Conservation (phyloP, 1,284 basidiomycete genomes). For the Cutaneotrichosporon mucoides region DNA sequence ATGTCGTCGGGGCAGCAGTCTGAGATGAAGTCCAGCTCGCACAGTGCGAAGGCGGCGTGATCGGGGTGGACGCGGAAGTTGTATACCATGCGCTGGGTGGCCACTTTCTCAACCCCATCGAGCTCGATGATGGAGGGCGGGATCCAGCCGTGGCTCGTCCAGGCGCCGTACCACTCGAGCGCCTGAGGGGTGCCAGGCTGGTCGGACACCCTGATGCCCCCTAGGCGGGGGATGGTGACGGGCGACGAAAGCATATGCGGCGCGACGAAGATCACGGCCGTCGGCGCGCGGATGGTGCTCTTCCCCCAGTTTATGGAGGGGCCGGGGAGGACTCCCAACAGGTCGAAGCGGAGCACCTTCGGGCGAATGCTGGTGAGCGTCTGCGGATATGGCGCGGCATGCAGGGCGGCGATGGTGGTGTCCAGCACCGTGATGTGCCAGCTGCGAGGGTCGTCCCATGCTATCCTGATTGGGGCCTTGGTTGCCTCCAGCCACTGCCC, state of each 20-base stretch:
- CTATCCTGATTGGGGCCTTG: too few species aligned
- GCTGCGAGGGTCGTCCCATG: too few species aligned
- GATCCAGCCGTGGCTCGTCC: neutral
- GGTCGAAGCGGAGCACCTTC: neutral
- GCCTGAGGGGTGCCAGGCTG: too few species aligned
- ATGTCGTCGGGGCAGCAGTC: neutral
- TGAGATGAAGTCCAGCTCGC: neutral
- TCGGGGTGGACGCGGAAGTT: neutral
- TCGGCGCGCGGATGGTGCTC: neutral
- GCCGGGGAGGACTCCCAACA: neutral
- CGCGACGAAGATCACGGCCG: neutral
- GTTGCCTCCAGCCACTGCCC: too few species aligned
- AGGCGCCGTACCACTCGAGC: neutral
- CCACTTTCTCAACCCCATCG: neutral
- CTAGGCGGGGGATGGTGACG: neutral
- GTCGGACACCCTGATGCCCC: neutral
- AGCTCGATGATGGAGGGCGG: neutral
- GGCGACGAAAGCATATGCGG: neutral
- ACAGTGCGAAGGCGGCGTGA: neutral
- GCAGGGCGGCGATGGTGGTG: too few species aligned
- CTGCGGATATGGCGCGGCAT: too few species aligned
- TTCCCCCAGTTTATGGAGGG: too few species aligned
- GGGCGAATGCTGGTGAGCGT: too few species aligned
- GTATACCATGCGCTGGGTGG: neutral
- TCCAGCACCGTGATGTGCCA: too few species aligned